Evolutionary conservation across 352 stramenopile species (phyloP), one percentile per base, ranked within the genome.

Genomic region (Globisporangium nodosum): DNA sequence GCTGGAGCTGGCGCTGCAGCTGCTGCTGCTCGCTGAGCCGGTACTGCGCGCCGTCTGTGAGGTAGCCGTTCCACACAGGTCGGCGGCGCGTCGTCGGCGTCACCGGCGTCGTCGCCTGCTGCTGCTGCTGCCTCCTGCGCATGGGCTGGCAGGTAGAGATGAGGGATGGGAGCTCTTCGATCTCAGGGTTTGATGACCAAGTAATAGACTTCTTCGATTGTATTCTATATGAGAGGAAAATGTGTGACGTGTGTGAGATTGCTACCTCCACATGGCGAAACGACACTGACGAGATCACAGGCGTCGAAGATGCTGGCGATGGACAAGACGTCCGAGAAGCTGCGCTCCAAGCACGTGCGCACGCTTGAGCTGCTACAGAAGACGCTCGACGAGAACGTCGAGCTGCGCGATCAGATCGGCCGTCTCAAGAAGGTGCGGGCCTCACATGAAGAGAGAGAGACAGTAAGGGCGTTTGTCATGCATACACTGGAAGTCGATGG

Each of bases 311-410:
- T 75, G 67, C 75, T 88, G 75, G 58, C 76, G 49, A 64, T 86
- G 51, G 78, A 88, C 55, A 84, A 73, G 33, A 81, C 79, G 3
- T 74, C 78, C 27, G 81, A 91, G 66, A 73, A 80, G 55, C 65
- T 91, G 46, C 77, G 81, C 35, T 88, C 81, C 60, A 91, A 91
- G 70, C 81, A 91, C 59, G 81, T 91, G 21, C 78, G 81, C 16
- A 91, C 81, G 31, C 76, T 91, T 1, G 81, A 91, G 63, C 62
- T 91, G 35, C 72, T 91, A 20, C 81, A 91, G 57, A 88, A 88
- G 65, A 91, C 81, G 27, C 62, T 91, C 3, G 81, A 91, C 48
- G 81, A 89, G 58, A 91, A 91, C 59, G 79, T 75, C 37, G 78
- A 86, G 53, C 67, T 91, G 46, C 78, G 76, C 4, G 71, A 85